phyloP scores from a whole-genome alignment of 2,329 filamentous ascomycete genomes.

The Knufia petricola region DNA sequence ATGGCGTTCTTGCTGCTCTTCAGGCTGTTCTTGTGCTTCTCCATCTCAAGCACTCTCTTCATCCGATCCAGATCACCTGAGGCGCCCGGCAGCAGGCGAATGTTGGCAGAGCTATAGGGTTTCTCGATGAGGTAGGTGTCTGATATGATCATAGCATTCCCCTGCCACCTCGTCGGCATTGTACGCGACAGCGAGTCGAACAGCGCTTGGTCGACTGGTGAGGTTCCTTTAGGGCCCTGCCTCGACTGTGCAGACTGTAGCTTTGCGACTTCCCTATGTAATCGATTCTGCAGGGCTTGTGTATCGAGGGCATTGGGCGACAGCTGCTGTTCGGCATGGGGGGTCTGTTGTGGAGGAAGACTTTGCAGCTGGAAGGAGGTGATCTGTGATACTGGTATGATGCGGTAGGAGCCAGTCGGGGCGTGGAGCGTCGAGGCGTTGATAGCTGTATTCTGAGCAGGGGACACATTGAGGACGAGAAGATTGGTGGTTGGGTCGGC shows the following conservation, averaged over 20 bases:
- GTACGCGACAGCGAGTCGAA: constrained; percentile 53
- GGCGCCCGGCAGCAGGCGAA: constrained; percentile 34
- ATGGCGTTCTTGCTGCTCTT: constrained; percentile 8
- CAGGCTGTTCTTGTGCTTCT: constrained; percentile 39
- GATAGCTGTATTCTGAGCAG: constrained; percentile 30
- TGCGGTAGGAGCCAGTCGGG: constrained; percentile 47
- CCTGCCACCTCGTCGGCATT: constrained; percentile 53
- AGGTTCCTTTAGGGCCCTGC: constrained; percentile 49
- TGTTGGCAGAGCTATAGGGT: constrained; percentile 50
- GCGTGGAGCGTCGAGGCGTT: constrained; percentile 27
- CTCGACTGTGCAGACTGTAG: constrained; percentile 49
- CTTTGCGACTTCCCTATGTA: constrained; percentile 46
- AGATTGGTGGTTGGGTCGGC: constrained; percentile 52
- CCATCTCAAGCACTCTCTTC: constrained; percentile 43
- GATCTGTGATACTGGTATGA: constrained; percentile 52
- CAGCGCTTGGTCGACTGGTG: constrained; percentile 51
- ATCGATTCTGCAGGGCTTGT: constrained; percentile 44
- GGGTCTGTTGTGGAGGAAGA: constrained; percentile 28
- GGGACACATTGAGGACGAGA: constrained; percentile 49
- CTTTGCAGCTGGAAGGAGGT: constrained; percentile 47
- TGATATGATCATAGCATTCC: constrained; percentile 49
- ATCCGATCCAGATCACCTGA: constrained; percentile 35
- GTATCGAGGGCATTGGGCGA: constrained; percentile 45
- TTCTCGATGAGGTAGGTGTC: constrained; percentile 50
- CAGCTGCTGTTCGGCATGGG: constrained; percentile 34